Conservation (phyloP, 805 yeast genomes). For the Nakazawaea anatomiae region DNA sequence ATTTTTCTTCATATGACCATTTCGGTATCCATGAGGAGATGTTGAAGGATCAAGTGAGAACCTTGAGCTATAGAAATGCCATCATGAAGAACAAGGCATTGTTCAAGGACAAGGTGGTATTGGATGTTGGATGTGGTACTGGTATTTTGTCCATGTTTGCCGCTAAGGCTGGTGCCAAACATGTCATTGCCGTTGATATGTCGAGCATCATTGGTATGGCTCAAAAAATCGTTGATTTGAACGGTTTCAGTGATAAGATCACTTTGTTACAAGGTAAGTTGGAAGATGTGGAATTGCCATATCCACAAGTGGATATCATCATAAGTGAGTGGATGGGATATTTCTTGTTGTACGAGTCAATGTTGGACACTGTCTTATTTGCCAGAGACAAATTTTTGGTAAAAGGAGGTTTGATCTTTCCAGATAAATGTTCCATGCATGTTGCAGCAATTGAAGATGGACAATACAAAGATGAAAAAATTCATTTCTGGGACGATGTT, state of each 20-base stretch:
- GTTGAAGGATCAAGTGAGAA: conserved; percentile 93
- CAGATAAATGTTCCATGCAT: conserved; percentile 87
- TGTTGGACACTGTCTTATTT: conserved; percentile 91
- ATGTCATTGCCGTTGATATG: conserved; percentile 96
- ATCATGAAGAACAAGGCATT: conserved; percentile 83
- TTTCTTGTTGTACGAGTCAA: conserved; percentile 89
- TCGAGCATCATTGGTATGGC: conserved; percentile 96
- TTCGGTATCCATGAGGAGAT: conserved; percentile 98
- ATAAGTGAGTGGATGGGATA: conserved; percentile 99
- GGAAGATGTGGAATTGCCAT: conserved; percentile 88
- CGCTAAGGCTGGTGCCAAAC: conserved; percentile 97
- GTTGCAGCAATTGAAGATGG: conserved; percentile 92
- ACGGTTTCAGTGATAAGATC: conserved; percentile 81
- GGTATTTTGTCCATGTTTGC: conserved; percentile 98
- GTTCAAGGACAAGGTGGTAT: conserved; percentile 88
- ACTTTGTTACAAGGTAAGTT: conserved; percentile 87
- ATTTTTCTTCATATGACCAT: conserved; percentile 92
- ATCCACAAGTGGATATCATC: conserved; percentile 85
- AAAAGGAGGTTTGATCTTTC: conserved; percentile 86
- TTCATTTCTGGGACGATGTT: conserved; percentile 93
- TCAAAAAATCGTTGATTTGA: conserved; percentile 73
- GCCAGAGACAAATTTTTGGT: conserved; percentile 89
- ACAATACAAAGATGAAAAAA: conserved; percentile 84
- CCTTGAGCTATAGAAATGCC: conserved; percentile 86
- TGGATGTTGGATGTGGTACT: conserved; percentile 99